Conservation (phyloP, 345 rosid species). For the Ceriops decandra region DNA sequence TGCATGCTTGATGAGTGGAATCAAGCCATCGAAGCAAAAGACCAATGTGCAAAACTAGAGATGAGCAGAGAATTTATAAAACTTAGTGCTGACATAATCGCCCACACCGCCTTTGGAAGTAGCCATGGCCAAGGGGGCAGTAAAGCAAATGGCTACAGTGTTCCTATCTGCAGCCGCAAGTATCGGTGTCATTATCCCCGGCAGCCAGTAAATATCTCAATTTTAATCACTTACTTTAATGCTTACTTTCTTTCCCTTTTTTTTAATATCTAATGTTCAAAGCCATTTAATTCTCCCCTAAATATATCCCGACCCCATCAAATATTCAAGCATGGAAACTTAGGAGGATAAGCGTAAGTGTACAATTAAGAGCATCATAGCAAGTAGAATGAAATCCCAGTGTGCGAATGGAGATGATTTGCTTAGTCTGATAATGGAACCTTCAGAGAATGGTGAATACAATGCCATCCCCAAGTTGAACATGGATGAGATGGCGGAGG, state of each 20-base stretch:
- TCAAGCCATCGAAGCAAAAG: conserved; percentile 23
- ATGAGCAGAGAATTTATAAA: conserved; percentile 58
- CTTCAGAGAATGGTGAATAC: conserved; percentile 10
- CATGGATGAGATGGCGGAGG: conserved; percentile 47
- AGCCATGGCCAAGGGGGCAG: conserved; percentile 58
- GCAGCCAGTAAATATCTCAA: conserved; percentile 47
- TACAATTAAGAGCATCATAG: conserved; percentile 49
- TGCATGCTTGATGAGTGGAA: conserved; percentile 56
- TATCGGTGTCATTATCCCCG: conserved; percentile 54
- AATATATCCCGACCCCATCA: conserved; percentile 73
- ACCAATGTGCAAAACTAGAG: conserved; percentile 45
- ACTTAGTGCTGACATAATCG: conserved; percentile 67
- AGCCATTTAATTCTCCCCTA: conserved; percentile 18
- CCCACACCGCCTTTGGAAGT: conserved; percentile 72
- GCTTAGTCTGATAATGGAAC: conserved; percentile 38
- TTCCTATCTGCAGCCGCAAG: conserved; percentile 23
- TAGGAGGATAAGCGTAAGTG: conserved; percentile 60
- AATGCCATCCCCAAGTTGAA: conserved; percentile 22
- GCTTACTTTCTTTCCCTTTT: neutral
- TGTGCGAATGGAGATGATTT: conserved; percentile 50
- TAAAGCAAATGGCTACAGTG: no score
- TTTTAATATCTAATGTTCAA: no score
- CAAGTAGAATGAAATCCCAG: conserved; percentile 21
- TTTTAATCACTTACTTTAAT: neutral
- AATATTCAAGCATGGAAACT: conserved; percentile 71